phyloP scores from a whole-genome alignment of 345 rosid species.

The Toxicodendron radicans region DNA sequence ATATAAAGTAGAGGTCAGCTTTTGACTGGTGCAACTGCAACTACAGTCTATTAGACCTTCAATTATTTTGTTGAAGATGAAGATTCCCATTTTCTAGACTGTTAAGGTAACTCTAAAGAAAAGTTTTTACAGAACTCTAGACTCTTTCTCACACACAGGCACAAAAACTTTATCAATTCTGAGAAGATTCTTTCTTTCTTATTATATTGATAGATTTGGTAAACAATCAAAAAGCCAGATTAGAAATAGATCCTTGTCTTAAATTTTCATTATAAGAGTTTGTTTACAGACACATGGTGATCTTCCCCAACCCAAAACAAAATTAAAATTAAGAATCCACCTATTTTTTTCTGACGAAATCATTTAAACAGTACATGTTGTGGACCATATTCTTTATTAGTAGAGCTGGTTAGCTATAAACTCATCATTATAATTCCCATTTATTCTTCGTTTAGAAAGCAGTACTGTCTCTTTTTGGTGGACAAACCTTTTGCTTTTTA shows the following conservation, averaged over 20 bases:
- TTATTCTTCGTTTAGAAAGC: background rate
- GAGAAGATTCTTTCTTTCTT: too few species aligned
- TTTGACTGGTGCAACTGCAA: slow-evolving; percentile 28
- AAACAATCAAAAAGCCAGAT: too few species aligned
- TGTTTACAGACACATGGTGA: background rate
- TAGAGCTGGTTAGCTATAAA: background rate
- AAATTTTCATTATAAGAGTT: too few species aligned
- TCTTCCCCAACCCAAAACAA: background rate
- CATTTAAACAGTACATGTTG: background rate
- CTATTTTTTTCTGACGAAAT: background rate
- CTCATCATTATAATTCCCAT: background rate
- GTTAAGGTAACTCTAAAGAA: slow-evolving; percentile 11
- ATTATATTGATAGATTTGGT: too few species aligned
- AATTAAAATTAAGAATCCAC: background rate
- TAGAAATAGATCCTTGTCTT: too few species aligned
- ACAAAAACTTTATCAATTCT: background rate
- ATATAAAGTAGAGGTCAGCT: slow-evolving; percentile 23
- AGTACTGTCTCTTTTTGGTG: background rate
- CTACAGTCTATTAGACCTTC: slow-evolving; percentile 18
- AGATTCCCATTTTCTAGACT: slow-evolving; percentile 23
- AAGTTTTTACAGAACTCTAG: background rate
- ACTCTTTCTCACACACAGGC: background rate
- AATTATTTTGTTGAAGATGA: slow-evolving; percentile 21
- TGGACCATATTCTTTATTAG: background rate
- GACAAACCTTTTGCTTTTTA: background rate